These are phyloP conservation scores for Xenoacremonium recifei DNA, from an alignment of 2,329 filamentous ascomycete species.

Conservation along the genomic window DNA sequence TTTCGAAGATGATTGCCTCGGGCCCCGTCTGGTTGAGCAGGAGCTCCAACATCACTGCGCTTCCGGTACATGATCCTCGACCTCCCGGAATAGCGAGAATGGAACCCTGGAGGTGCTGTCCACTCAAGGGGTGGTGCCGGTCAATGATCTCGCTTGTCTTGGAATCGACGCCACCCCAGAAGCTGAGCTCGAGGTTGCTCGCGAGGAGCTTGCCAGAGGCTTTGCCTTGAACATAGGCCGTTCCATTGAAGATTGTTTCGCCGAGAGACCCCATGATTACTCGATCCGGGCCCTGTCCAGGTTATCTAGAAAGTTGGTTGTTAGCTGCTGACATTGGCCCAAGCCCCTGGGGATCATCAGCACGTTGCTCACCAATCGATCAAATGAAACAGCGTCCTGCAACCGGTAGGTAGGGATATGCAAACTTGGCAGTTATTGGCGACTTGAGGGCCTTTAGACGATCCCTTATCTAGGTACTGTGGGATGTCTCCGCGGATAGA, in stretches of 20 bases:
- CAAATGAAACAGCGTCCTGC: too few species aligned
- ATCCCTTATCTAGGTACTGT: too few species aligned
- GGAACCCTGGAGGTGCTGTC: slow-evolving; percentile 26
- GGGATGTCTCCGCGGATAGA: too few species aligned
- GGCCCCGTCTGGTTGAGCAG: slow-evolving; percentile 39
- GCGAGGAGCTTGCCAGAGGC: slow-evolving; percentile 29
- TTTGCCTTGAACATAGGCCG: slow-evolving; percentile 21
- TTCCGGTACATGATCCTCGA: slow-evolving; percentile 47
- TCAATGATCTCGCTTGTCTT: slow-evolving; percentile 42
- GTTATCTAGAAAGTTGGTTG: too few species aligned
- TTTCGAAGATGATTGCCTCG: slow-evolving; percentile 38
- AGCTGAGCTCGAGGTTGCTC: slow-evolving; percentile 35
- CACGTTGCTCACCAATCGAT: too few species aligned
- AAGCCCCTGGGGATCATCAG: too few species aligned
- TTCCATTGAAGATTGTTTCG: slow-evolving; percentile 12
- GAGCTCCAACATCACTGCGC: slow-evolving; percentile 43
- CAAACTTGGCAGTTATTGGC: too few species aligned
- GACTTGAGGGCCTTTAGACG: too few species aligned
- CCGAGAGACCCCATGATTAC: too few species aligned
- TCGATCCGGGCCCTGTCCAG: too few species aligned
- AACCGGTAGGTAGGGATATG: too few species aligned
- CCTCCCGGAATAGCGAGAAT: slow-evolving; percentile 44
- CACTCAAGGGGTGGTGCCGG: slow-evolving; percentile 39
- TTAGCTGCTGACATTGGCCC: too few species aligned
- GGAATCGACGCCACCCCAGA: slow-evolving; percentile 44